Evolutionary conservation across 2,329 filamentous ascomycete genomes (phyloP).

Genomic region (Eutypella sp.): DNA sequence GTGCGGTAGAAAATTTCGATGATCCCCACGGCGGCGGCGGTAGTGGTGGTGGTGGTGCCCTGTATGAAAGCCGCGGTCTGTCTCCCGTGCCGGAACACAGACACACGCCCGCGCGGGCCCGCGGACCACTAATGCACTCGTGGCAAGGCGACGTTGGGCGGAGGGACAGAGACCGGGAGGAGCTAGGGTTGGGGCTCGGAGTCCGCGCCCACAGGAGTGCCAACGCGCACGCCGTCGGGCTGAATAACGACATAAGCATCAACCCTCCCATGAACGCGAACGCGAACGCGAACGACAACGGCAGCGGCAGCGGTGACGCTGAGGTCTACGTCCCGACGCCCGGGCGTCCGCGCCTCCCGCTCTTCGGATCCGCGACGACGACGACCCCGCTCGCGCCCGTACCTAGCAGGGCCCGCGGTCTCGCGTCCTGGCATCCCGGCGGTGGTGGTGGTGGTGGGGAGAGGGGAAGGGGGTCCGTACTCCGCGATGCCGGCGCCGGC

Average conservation of each 20-base stretch:
- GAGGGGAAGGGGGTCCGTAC: slow-evolving; percentile 18
- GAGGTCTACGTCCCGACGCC: slow-evolving; percentile 25
- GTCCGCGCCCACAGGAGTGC: too few species aligned
- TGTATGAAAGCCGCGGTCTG: too few species aligned
- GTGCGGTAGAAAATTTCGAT: background rate
- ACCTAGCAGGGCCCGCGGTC: slow-evolving; percentile 14
- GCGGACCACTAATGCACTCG: too few species aligned
- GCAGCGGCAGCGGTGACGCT: too few species aligned
- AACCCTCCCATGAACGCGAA: background rate
- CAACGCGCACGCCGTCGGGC: too few species aligned
- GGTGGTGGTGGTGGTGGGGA: too few species aligned
- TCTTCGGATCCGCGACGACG: slow-evolving; percentile 22
- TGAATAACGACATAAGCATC: background rate
- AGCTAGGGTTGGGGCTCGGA: too few species aligned
- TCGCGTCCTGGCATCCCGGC: background rate
- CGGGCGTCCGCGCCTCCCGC: slow-evolving; percentile 22
- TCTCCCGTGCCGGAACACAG: too few species aligned
- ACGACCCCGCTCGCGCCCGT: slow-evolving; percentile 28
- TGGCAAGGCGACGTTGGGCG: too few species aligned
- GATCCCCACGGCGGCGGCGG: background rate
- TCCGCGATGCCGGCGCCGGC: slow-evolving; percentile 11
- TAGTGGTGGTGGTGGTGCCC: too few species aligned
- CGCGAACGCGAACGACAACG: slow-evolving; percentile 4
- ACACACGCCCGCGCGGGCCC: too few species aligned
- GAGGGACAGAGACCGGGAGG: too few species aligned